Evolutionary conservation across 176 grass and related monocot genomes (phyloP), one percentile per base, ranked within the genome.

Genomic region (Eleusine indica): DNA sequence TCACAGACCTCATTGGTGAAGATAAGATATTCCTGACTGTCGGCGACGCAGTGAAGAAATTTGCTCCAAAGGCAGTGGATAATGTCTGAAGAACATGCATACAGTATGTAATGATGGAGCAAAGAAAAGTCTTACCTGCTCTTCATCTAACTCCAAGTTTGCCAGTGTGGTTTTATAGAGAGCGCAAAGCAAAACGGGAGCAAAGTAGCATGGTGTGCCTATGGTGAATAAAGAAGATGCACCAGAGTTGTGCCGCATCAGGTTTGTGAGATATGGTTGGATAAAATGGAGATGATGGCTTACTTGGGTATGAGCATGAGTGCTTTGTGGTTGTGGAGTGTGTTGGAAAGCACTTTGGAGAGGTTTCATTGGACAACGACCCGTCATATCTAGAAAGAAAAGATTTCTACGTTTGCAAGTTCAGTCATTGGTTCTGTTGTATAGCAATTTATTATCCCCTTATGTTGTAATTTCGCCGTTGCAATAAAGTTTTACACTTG

Each of bases 1-100:
- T 96, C 77, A 85, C 70, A 0, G 83, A 94, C 0, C 78, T 81
- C 51, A 96, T 99, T 12, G 93, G 93, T 5, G 73, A 90, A 0
- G 87, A 99, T 42, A 93, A 87, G 39, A 92, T 99, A 42, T 94
- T 85, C 71, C 77, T 99, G 41, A 87, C 91, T 0, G 96, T 99
- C 6, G 84, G 67, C 28, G 91, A 92, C 0, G 96, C 93, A 0
- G 93, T 99, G 56, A 86, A 84, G 42, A 79, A 73, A 82, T 92
- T 92, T 64, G 87, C 83, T 82, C 62, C 89, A 4, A 90, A 79
- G 61, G 43, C 63, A 38, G 38, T 60, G 29, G 75, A 92, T 68
- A 67, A 76, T 71, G 82, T 75, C 81, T 97, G 82, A 97, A 85
- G 28, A 46, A 83, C 66, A 48, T 41, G 9, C 65, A 64, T 41